Percentiles rank a stretch among this genome's conserved stretches.
Conservation (phyloP, 306 rosid species). For the Casuarina equisetifolia region DNA sequence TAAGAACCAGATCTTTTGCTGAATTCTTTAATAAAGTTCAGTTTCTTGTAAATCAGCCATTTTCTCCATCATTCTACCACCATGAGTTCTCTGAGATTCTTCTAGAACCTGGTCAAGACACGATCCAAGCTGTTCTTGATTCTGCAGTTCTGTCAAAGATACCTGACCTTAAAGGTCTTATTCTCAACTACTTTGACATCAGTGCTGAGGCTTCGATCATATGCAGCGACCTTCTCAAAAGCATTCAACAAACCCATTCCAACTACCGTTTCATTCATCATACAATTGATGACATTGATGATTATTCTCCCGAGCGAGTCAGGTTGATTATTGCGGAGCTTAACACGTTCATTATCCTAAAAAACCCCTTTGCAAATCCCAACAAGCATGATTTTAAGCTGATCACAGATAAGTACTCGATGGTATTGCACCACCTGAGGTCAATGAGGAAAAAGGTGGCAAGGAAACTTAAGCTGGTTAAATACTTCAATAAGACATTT, state of each 20-base stretch:
- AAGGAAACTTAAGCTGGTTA: slow-evolving; percentile 38
- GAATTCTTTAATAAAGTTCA: slow-evolving; percentile 51
- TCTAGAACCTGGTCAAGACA: slow-evolving; percentile 56
- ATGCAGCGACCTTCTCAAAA: slow-evolving; percentile 48
- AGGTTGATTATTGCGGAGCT: slow-evolving; percentile 31
- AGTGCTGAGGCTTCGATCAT: slow-evolving; percentile 61
- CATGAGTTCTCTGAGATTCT: slow-evolving; percentile 33
- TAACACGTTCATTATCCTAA: slow-evolving; percentile 28
- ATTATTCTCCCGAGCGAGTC: slow-evolving; percentile 16
- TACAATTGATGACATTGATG: slow-evolving; percentile 30
- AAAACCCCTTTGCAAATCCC: slow-evolving; percentile 39
- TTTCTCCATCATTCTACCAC: slow-evolving; percentile 17
- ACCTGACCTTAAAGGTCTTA: slow-evolving; percentile 41
- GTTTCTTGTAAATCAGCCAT: slow-evolving; percentile 35
- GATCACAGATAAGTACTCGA: slow-evolving; percentile 37
- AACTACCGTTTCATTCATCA: slow-evolving; percentile 32
- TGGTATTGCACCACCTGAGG: slow-evolving; percentile 30
- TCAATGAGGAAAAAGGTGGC: slow-evolving; percentile 46
- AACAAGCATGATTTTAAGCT: slow-evolving; percentile 37
- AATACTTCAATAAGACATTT: slow-evolving; percentile 31
- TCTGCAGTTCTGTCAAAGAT: slow-evolving; percentile 31
- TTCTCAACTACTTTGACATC: slow-evolving; percentile 53
- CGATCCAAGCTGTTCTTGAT: slow-evolving; percentile 41
- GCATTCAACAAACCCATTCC: slow-evolving; percentile 40
- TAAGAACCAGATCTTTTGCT: slow-evolving; percentile 53